Percentiles rank a stretch among this genome's conserved stretches.
Evolutionary conservation across 441 rosid genomes (phyloP).

Genomic region (Pelargonium cotyledonis): DNA sequence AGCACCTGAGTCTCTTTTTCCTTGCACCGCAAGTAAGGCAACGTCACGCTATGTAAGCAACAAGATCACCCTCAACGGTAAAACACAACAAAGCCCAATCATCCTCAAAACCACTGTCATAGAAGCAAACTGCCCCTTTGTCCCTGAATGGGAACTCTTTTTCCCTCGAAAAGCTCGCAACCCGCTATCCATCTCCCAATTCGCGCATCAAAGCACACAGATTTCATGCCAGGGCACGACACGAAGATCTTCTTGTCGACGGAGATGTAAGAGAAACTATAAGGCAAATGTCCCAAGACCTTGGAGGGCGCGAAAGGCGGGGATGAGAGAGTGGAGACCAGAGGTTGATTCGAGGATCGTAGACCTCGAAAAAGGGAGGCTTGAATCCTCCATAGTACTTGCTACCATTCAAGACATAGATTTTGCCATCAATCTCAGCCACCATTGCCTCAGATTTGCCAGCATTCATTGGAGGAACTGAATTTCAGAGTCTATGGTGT

Average conservation of each 20-base stretch:
- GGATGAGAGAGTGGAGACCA: background rate
- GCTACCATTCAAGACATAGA: background rate
- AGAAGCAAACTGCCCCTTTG: background rate
- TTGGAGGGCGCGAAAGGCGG: background rate
- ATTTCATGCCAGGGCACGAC: background rate
- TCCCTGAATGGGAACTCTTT: background rate
- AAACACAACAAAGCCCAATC: background rate
- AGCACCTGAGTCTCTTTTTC: background rate
- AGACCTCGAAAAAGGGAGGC: background rate
- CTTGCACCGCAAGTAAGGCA: background rate
- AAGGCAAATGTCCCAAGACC: background rate
- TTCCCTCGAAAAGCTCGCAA: background rate
- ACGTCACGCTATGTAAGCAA: background rate
- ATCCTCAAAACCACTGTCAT: background rate
- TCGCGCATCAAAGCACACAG: background rate
- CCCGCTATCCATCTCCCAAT: background rate
- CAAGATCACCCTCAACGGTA: background rate
- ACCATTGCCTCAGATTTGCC: background rate
- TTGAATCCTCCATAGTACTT: background rate
- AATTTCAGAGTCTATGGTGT: background rate
- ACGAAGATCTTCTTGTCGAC: background rate
- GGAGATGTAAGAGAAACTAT: background rate
- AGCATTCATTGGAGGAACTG: background rate
- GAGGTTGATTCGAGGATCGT: background rate
- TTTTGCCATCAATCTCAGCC: background rate